Conservation (phyloP, 176 grass and related monocot species). For the Eleusine coracana region DNA sequence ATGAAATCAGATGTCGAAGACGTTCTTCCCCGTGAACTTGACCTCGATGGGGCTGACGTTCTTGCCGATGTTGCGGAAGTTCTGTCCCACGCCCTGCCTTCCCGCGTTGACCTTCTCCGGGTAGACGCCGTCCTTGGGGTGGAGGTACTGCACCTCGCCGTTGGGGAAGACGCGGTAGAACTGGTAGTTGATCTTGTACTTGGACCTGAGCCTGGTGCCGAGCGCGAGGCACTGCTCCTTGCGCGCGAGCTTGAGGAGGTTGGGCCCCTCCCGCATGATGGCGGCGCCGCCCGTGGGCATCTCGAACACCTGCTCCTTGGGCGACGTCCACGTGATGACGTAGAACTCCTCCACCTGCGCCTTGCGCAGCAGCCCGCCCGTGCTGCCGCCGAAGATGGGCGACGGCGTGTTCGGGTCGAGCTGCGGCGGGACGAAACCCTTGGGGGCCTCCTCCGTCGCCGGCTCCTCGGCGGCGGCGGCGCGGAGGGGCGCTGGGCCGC, state of each 20-base stretch:
- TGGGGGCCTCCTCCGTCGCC: constrained; percentile 48
- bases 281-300: constrained; percentile 93
- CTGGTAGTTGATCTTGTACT: constrained; percentile 99
- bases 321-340: constrained; percentile 96
- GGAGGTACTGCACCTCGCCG: constrained; percentile 99
- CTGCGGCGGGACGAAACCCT: constrained; percentile 88
- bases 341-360: constrained; percentile 99
- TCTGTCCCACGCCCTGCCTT: constrained; percentile 73
- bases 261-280: constrained; percentile 94
- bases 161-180: constrained; percentile 99
- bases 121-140: constrained; percentile 99
- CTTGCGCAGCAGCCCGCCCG: constrained; percentile 90
- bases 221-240: constrained; percentile 99
- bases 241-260: constrained; percentile 91
- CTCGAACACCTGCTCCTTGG: constrained; percentile 99
- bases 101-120: constrained; percentile 98
- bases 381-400: constrained; percentile 96
- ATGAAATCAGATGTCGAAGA: constrained; percentile 58
- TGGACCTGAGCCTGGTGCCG: constrained; percentile 72
- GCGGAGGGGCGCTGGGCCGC: constrained; percentile 24
- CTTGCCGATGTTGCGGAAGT: constrained; percentile 92
- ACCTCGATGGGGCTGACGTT: constrained; percentile 93
- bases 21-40: constrained; percentile 98
- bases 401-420: constrained; percentile 95
- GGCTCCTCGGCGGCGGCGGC: constrained; percentile 14